Evolutionary conservation across 352 stramenopile genomes (phyloP).

Genomic region (Globisporangium nunn): DNA sequence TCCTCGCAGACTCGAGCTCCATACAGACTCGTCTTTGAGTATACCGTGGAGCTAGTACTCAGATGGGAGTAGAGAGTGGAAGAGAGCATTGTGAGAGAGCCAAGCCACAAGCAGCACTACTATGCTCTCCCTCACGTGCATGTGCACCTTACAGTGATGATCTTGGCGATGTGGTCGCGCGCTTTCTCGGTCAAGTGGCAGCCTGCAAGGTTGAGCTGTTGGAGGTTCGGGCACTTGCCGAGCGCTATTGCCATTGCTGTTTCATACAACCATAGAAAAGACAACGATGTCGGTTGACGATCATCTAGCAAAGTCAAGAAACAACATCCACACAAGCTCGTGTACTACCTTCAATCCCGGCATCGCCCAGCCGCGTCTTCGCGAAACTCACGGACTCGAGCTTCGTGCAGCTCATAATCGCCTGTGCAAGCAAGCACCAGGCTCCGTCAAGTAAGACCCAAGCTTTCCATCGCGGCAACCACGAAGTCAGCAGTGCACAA

Average conservation of each 20-base stretch:
- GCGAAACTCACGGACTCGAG: conserved; percentile 16
- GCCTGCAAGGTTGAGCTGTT: conserved; percentile 32
- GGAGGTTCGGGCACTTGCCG: conserved; percentile 28
- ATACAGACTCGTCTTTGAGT: conserved; percentile 41
- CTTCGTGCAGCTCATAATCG: conserved; percentile 17
- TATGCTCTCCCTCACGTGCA: not conserved
- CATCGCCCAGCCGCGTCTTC: conserved; percentile 9
- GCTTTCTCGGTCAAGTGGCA: conserved; percentile 46
- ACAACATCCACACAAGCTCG: not conserved
- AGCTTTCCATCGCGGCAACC: not conserved
- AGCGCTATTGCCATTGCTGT: conserved; percentile 31
- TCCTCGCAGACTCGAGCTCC: conserved; percentile 49
- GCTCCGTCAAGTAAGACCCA: not conserved
- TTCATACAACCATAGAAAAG: not conserved
- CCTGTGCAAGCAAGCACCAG: conserved; percentile 6
- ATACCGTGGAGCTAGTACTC: conserved; percentile 36
- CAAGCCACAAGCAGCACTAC: not conserved
- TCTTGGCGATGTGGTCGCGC: conserved; percentile 46
- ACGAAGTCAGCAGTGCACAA: not conserved
- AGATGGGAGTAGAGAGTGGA: not conserved
- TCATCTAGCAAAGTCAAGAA: not conserved
- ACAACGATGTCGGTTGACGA: not conserved
- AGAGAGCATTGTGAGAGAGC: not conserved
- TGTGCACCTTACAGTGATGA: conserved; percentile 27
- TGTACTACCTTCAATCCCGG: conserved; percentile 12